These are phyloP conservation scores for Penicillium sclerotiorum DNA, from an alignment of 2,329 filamentous ascomycete genomes.

Conservation along the genomic window DNA sequence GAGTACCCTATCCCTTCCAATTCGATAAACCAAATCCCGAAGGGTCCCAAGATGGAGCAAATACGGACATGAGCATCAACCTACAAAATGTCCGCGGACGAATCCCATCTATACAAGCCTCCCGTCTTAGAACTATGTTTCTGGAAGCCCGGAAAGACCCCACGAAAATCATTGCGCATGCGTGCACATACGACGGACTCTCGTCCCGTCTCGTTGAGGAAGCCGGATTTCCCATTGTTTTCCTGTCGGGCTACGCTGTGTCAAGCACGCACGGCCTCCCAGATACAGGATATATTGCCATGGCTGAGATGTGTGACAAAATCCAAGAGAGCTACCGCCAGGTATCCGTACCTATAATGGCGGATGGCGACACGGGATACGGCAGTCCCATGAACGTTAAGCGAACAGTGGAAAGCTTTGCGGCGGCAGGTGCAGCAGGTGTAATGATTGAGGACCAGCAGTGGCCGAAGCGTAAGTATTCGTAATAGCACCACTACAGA, in stretches of 20 bases:
- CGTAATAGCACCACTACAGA: neutral
- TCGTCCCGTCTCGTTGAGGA: conserved; percentile 50
- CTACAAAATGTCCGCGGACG: conserved; percentile 13
- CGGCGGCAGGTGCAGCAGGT: conserved; percentile 42
- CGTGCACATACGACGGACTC: conserved; percentile 49
- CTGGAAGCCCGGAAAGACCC: conserved; percentile 45
- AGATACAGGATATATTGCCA: conserved; percentile 54
- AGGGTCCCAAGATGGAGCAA: conserved; percentile 13
- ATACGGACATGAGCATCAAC: conserved; percentile 3
- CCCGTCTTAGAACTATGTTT: conserved; percentile 41
- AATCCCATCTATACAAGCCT: conserved; percentile 17
- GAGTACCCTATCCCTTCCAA: conserved; percentile 21
- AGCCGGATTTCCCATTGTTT: conserved; percentile 51
- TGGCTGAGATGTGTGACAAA: conserved; percentile 50
- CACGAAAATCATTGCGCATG: conserved; percentile 48
- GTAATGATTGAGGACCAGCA: conserved; percentile 53
- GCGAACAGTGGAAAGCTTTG: conserved; percentile 50
- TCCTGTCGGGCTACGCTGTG: conserved; percentile 49
- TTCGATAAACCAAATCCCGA: conserved; percentile 10
- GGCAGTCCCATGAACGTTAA: conserved; percentile 53
- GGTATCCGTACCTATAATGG: conserved; percentile 47
- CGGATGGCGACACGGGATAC: conserved; percentile 54
- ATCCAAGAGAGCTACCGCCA: conserved; percentile 47
- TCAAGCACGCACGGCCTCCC: conserved; percentile 47
- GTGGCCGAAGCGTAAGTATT: conserved; percentile 51